These are phyloP conservation scores for Microcyclosporella mali DNA, from an alignment of 2,329 filamentous ascomycete species.

Conservation along the genomic window DNA sequence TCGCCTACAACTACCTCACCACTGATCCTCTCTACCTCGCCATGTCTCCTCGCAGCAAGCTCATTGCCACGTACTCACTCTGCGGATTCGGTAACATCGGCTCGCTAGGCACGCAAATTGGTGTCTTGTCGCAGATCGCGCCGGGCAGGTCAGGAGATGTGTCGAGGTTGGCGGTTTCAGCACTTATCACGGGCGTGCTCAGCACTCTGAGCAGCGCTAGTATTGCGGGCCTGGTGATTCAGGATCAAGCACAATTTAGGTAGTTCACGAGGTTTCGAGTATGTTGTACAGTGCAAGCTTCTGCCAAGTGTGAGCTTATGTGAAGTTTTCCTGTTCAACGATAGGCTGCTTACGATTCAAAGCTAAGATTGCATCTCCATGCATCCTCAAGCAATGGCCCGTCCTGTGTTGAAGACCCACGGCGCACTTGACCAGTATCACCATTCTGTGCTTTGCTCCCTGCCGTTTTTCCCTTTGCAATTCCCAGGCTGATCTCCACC, in stretches of 20 bases:
- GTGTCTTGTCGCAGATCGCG: slow-evolving; percentile 75
- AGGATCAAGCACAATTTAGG: slow-evolving; percentile 38
- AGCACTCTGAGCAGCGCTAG: slow-evolving; percentile 72
- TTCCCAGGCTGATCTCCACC: too few species aligned
- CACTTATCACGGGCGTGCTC: slow-evolving; percentile 70
- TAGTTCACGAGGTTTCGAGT: too few species aligned
- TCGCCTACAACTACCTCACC: slow-evolving; percentile 59
- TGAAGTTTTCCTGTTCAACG: too few species aligned
- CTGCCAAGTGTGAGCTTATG: too few species aligned
- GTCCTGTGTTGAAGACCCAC: too few species aligned
- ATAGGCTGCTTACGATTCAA: too few species aligned
- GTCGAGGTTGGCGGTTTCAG: slow-evolving; percentile 66
- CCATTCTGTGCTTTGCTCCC: too few species aligned
- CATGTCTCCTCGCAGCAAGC: slow-evolving; percentile 62
- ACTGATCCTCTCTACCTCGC: slow-evolving; percentile 46
- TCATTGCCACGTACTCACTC: slow-evolving; percentile 81
- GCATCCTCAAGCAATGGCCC: too few species aligned
- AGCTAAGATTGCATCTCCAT: too few species aligned
- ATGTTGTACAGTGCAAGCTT: too few species aligned
- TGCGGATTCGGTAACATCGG: slow-evolving; percentile 75
- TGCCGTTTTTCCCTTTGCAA: too few species aligned
- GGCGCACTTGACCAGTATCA: too few species aligned
- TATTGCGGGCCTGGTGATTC: slow-evolving; percentile 70
- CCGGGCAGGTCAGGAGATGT: slow-evolving; percentile 69
- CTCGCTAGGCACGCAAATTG: slow-evolving; percentile 82